phyloP scores from a whole-genome alignment of 805 yeast genomes.

The Blastobotrys americana region DNA sequence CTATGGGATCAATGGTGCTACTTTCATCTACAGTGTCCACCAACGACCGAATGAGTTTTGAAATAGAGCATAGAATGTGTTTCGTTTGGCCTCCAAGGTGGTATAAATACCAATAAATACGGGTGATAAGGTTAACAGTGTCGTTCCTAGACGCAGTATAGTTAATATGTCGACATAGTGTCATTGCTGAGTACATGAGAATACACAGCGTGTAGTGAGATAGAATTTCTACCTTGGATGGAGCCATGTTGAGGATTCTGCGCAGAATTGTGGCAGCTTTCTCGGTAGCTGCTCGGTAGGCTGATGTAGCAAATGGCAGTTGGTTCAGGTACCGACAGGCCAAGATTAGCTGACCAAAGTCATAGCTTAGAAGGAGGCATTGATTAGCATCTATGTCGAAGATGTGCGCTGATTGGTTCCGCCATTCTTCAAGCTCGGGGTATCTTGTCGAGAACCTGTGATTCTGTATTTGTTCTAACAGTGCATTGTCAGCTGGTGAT shows the following conservation, averaged over 20 bases:
- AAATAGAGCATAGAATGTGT: slow-evolving; percentile 55
- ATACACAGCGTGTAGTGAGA: slow-evolving; percentile 47
- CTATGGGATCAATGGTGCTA: not conserved
- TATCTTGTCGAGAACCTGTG: not conserved
- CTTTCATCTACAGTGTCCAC: slow-evolving; percentile 30
- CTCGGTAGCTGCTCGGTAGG: slow-evolving; percentile 36
- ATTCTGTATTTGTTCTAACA: not conserved
- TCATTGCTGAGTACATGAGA: slow-evolving; percentile 47
- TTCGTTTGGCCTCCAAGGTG: slow-evolving; percentile 49
- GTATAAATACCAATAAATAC: slow-evolving; percentile 52
- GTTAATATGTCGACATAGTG: slow-evolving; percentile 38
- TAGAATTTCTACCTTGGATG: slow-evolving; percentile 45
- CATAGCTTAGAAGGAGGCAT: slow-evolving; percentile 3
- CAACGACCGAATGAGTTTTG: slow-evolving; percentile 45
- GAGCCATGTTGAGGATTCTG: slow-evolving; percentile 39
- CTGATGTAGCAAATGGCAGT: slow-evolving; percentile 6
- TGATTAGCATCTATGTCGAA: not conserved
- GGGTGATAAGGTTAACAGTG: slow-evolving; percentile 40
- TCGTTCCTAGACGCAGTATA: slow-evolving; percentile 6
- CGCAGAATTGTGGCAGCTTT: slow-evolving; percentile 41
- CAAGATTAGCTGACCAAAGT: slow-evolving; percentile 10
- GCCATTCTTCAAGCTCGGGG: not conserved
- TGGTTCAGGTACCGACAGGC: slow-evolving; percentile 4
- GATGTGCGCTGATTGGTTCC: not conserved
- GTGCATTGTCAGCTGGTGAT: not conserved